Conservation (phyloP, 106 monocot genomes). For the Dendrobium chrysotoxum region DNA sequence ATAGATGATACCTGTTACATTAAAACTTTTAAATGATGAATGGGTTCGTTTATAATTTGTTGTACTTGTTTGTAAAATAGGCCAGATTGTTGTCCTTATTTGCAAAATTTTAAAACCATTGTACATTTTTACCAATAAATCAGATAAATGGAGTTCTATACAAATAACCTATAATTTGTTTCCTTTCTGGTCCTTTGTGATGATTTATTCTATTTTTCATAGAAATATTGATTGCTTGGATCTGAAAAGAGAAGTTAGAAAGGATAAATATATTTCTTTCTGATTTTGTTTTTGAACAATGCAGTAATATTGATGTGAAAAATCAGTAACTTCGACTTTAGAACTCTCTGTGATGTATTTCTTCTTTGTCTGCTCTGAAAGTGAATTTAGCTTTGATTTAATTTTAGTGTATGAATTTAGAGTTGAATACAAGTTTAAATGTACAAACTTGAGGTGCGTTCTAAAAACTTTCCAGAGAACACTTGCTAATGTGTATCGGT, state of each 20-base stretch:
- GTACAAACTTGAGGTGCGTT: neutral
- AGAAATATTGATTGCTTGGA: neutral
- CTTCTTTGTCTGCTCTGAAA: too few species aligned
- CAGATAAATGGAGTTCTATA: too few species aligned
- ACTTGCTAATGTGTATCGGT: neutral
- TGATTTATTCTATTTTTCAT: neutral
- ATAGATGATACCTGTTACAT: too few species aligned
- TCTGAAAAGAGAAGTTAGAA: neutral
- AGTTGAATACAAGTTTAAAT: neutral
- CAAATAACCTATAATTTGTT: neutral
- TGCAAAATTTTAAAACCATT: too few species aligned
- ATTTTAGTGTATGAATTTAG: neutral
- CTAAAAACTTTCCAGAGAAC: neutral
- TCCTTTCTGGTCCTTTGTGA: neutral
- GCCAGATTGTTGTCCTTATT: too few species aligned
- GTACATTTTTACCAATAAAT: too few species aligned
- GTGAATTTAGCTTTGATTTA: too few species aligned
- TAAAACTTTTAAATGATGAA: too few species aligned
- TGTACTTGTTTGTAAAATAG: too few species aligned
- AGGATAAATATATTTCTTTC: neutral
- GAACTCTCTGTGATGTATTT: neutral
- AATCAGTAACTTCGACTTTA: neutral
- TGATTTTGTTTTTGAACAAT: neutral
- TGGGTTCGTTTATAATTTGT: too few species aligned
- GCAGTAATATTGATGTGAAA: neutral